Conservation (phyloP, 495 filamentous ascomycete species). For the Penicillium paradoxum region DNA sequence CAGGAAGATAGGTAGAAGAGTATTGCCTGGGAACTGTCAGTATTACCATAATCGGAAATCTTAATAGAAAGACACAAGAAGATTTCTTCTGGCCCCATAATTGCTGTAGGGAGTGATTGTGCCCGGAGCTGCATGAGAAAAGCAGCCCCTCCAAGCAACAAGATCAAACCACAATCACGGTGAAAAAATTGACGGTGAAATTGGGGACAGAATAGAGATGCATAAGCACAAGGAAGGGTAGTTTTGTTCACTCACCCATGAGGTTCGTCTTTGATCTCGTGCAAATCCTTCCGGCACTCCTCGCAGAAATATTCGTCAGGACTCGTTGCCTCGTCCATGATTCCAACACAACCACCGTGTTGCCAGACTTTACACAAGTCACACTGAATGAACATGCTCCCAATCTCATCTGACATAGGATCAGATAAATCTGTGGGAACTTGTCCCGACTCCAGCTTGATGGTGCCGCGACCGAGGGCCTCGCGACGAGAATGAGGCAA, state of each 20-base stretch:
- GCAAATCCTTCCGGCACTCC: constrained; percentile 83
- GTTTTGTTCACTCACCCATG: constrained; percentile 72
- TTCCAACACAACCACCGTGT: constrained; percentile 95
- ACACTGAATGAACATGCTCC: constrained; percentile 97
- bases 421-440: constrained; percentile 36
- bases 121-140: background rate
- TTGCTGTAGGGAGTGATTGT: background rate
- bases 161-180: constrained; percentile 1
- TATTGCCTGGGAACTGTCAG: constrained; percentile 30
- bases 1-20: constrained; percentile 66
- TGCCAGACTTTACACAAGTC: constrained; percentile 98
- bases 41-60: background rate
- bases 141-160: constrained; percentile 6
- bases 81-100: background rate
- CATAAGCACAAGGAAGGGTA: constrained; percentile 3
- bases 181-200: constrained; percentile 13
- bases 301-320: constrained; percentile 99
- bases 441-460: constrained; percentile 55
- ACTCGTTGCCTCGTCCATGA: constrained; percentile 84
- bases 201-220: background rate
- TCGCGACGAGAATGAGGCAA: constrained; percentile 64
- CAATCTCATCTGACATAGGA: constrained; percentile 70
- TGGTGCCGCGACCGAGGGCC: constrained; percentile 46
- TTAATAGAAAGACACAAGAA: background rate
- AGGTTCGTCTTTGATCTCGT: constrained; percentile 69